These are phyloP conservation scores for Boletus subcaerulescens DNA, from an alignment of 768 basidiomycete genomes.

Conservation along the genomic window DNA sequence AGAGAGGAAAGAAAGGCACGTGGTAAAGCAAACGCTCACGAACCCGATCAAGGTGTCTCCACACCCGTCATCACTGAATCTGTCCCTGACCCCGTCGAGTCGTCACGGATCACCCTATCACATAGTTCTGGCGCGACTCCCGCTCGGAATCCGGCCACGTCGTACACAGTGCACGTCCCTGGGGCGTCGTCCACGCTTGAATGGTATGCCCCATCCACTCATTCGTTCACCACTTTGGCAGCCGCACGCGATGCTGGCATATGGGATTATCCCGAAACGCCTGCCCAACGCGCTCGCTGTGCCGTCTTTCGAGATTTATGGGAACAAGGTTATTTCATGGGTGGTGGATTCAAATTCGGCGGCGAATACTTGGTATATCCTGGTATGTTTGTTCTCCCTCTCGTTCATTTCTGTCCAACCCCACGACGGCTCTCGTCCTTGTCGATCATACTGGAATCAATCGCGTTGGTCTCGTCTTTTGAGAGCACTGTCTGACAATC, in stretches of 20 bases:
- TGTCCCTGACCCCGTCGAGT: background rate
- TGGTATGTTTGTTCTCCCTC: slow-evolving; percentile 46
- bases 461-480: too few relatives aligned
- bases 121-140: slow-evolving; percentile 1
- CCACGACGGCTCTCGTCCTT: background rate
- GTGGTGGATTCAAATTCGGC: slow-evolving; percentile 89
- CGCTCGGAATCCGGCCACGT: slow-evolving; percentile 11
- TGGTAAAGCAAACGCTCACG: slow-evolving; percentile 5
- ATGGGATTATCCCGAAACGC: slow-evolving; percentile 71
- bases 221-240: slow-evolving; percentile 53
- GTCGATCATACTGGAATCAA: too few relatives aligned
- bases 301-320: slow-evolving; percentile 78
- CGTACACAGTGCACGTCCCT: slow-evolving; percentile 63
- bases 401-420: background rate
- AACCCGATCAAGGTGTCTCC: slow-evolving; percentile 9
- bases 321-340: slow-evolving; percentile 84
- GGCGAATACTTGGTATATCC: slow-evolving; percentile 97
- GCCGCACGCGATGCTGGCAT: slow-evolving; percentile 64
- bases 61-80: background rate
- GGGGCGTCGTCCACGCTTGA: slow-evolving; percentile 56
- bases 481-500: background rate
- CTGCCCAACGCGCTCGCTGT: slow-evolving; percentile 70
- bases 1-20: slow-evolving; percentile 51
- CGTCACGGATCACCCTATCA: background rate
- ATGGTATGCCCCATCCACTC: slow-evolving; percentile 59